Conservation (phyloP, 1,284 basidiomycete genomes). For the Apiotrichum akiyoshidainum region DNA sequence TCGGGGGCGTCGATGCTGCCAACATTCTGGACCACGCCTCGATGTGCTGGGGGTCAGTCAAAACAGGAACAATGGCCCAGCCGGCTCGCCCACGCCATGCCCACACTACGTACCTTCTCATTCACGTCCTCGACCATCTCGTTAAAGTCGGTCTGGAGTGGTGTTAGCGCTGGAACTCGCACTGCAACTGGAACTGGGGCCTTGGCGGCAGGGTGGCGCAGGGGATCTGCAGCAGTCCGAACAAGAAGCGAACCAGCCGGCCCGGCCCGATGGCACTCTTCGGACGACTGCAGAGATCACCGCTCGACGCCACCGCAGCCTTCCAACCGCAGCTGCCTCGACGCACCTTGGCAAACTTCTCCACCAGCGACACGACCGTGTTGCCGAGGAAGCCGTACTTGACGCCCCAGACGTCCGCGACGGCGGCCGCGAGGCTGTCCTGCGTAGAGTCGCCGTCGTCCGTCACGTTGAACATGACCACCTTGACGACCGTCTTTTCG, state of each 20-base stretch:
- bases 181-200: no score
- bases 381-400: conserved; percentile 79
- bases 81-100: not conserved
- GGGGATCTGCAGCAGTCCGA: no score
- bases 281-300: no score
- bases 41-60: conserved; percentile 57
- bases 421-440: conserved; percentile 66
- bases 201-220: no score
- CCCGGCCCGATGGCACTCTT: no score
- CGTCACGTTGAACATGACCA: conserved; percentile 78
- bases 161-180: no score
- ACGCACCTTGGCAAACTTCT: conserved; percentile 44
- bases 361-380: conserved; percentile 59
- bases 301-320: no score
- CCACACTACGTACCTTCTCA: conserved; percentile 11
- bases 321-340: no score
- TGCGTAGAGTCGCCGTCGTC: conserved; percentile 77
- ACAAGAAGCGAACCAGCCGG: no score
- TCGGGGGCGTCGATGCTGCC: conserved; percentile 66
- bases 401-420: conserved; percentile 73
- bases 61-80: no score
- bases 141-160: conserved; percentile 15
- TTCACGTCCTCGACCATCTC: conserved; percentile 24
- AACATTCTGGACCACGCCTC: conserved; percentile 82
- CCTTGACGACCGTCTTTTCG: conserved; percentile 58